Base-by-base conservation (phyloP, 352 stramenopile species). In the Pythium coloratum region DNA sequence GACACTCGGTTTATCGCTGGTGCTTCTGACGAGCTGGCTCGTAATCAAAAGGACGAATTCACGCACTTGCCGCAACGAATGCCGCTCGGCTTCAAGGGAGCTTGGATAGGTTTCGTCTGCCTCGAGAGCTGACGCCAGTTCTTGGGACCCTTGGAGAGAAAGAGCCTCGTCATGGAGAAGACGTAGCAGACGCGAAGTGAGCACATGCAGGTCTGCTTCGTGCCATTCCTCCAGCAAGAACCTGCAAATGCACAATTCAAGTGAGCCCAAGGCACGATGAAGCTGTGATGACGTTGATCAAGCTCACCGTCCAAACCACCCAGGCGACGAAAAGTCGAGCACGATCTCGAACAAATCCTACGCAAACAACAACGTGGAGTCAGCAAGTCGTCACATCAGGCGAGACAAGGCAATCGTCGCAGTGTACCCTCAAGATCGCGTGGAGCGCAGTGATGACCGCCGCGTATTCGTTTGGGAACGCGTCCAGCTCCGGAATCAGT, bases 401-500 rank as follows among this genome's bases (percentile, higher is more conserved):
- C 14, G 18, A 7, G 38, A 20, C 13, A 5, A 57, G 33, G 6
- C 13, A 24, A 10, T 57, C 10, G 24, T 53, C 51, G 28, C 28
- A 30, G 28, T 30, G 53, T 77, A 77, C 71, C 55, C 50, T 53
- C 26, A 72, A 12, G 20, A 74, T 24, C 14, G 26, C n/a, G 46
- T 74, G 67, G n/a, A 77, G 55, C 9, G 44, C 59, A 9, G 32
- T 44, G 6, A 67, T 78, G 9, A 78, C 62, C 16, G 66, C 24
- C 6, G 56, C 53, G 26, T 74, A 81, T 44, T 73, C 66, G 2
- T 64, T 55, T 14, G 77, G 72, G 18, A 61, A 85, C 20, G 54
- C 79, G 47, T 91, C 82, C 24, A 91, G 49, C 54, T 88, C 82
- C 0, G 82, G 77, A 3, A 88, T 16, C 10, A 80, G 49, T 5